Evolutionary conservation across 2,329 filamentous ascomycete species (phyloP).

Genomic region (Aspergillus jensenii): DNA sequence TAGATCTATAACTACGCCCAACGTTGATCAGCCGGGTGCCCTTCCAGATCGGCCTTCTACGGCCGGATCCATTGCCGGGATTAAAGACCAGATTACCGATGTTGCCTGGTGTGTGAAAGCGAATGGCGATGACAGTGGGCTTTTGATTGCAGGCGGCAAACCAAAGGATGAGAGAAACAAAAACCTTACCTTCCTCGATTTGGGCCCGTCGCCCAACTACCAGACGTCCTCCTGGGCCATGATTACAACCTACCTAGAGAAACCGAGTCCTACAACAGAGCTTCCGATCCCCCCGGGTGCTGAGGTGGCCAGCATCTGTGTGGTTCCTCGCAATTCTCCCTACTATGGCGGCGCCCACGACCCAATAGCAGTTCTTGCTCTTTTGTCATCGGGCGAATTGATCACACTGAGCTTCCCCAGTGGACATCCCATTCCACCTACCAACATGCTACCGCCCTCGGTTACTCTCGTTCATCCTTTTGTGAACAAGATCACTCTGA

Average conservation of each 20-base stretch:
- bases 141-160: slow-evolving; percentile 82
- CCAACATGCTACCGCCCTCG: slow-evolving; percentile 87
- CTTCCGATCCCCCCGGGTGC: slow-evolving; percentile 76
- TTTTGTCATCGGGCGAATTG: slow-evolving; percentile 83
- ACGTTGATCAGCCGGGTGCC: slow-evolving; percentile 67
- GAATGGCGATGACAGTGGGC: slow-evolving; percentile 88
- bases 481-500: slow-evolving; percentile 69
- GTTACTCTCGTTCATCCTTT: slow-evolving; percentile 89
- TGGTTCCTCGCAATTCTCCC: slow-evolving; percentile 79
- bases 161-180: slow-evolving; percentile 66
- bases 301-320: slow-evolving; percentile 74
- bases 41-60: slow-evolving; percentile 42
- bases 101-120: slow-evolving; percentile 92
- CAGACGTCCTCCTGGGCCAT: slow-evolving; percentile 87
- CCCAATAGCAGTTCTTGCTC: slow-evolving; percentile 77
- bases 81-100: slow-evolving; percentile 73
- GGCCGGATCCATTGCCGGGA: slow-evolving; percentile 52
- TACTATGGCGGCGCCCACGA: slow-evolving; percentile 88
- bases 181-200: slow-evolving; percentile 83
- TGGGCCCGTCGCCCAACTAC: slow-evolving; percentile 86
- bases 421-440: slow-evolving; percentile 85
- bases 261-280: slow-evolving; percentile 68
- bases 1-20: slow-evolving; percentile 71
- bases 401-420: slow-evolving; percentile 89
- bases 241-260: slow-evolving; percentile 74